These are phyloP conservation scores for Gossypium mustelinum DNA, from an alignment of 345 rosid genomes.

Conservation along the genomic window DNA sequence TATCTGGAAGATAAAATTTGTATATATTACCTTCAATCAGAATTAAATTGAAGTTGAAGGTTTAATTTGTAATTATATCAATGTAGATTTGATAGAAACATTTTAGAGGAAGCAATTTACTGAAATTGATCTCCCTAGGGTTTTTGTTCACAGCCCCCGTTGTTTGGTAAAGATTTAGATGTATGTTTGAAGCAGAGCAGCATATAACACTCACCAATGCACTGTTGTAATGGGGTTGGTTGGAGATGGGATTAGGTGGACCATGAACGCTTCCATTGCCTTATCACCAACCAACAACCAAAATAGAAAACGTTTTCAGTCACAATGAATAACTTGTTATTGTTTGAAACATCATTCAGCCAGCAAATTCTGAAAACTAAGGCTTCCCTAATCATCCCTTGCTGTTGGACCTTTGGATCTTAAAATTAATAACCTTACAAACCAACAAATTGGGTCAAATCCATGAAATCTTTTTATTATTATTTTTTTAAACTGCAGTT, in stretches of 20 bases:
- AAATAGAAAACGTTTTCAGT: background rate
- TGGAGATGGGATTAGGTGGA: no score
- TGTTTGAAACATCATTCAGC: background rate
- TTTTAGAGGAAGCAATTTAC: no score
- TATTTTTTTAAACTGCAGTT: background rate
- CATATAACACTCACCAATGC: no score
- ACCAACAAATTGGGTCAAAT: slow-evolving; percentile 2
- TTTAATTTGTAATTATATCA: no score
- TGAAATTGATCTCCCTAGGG: no score
- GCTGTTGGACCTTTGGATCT: slow-evolving; percentile 3
- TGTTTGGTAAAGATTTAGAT: background rate
- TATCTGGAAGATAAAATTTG: no score
- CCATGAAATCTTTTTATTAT: background rate
- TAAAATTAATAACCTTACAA: background rate
- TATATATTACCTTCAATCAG: no score
- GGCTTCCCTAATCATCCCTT: slow-evolving; percentile 3
- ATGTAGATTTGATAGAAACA: no score
- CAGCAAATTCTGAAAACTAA: slow-evolving; percentile 3
- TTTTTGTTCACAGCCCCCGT: background rate
- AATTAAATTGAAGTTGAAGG: no score
- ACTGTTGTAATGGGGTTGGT: no score
- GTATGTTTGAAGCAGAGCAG: background rate
- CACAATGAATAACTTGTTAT: background rate
- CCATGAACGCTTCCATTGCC: background rate
- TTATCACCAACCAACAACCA: slow-evolving; percentile 1